A percentile compares a stretch with the other conserved stretches of the same genome.
Conservation (phyloP, 495 filamentous ascomycete genomes). For the Recurvomyces mirabilis region DNA sequence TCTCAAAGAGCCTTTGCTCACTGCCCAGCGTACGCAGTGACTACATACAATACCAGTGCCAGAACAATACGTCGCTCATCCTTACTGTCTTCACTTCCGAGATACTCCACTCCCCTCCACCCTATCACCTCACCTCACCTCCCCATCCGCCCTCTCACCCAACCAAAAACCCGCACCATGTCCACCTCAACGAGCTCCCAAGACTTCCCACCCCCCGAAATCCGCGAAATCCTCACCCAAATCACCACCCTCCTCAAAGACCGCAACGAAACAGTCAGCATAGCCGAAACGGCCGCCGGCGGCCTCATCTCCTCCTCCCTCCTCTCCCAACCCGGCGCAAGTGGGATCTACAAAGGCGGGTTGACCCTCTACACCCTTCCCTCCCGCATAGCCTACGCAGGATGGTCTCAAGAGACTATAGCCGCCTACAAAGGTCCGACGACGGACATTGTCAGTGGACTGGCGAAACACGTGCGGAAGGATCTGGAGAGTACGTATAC, state of each 20-base stretch:
- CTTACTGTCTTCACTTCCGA: too few species aligned
- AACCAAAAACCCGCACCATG: conserved; percentile 3
- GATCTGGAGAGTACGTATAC: conserved; percentile 45
- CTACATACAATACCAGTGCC: too few species aligned
- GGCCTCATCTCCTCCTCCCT: conserved; percentile 48
- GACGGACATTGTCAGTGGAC: conserved; percentile 40
- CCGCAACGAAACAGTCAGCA: conserved; percentile 42
- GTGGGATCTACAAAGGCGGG: conserved; percentile 46
- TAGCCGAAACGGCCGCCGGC: conserved; percentile 54
- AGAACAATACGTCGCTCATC: too few species aligned
- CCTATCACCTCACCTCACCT: too few species aligned
- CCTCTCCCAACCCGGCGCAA: conserved; percentile 45
- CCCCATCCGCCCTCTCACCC: too few species aligned
- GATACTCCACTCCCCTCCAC: too few species aligned
- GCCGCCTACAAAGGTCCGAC: conserved; percentile 45
- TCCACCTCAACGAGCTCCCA: conserved; percentile 23
- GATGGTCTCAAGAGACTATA: conserved; percentile 45
- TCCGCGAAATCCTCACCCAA: conserved; percentile 40
- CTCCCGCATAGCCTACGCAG: conserved; percentile 47
- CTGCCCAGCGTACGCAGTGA: too few species aligned
- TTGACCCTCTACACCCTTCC: conserved; percentile 52
- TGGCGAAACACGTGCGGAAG: conserved; percentile 45
- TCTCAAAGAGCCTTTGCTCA: too few species aligned
- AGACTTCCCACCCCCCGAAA: conserved; percentile 39
- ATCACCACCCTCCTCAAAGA: conserved; percentile 42